Evolutionary conservation across 2,329 filamentous ascomycete genomes (phyloP), one percentile per base, ranked within the genome.

Genomic region (Neophaeococcomyces mojaviensis): DNA sequence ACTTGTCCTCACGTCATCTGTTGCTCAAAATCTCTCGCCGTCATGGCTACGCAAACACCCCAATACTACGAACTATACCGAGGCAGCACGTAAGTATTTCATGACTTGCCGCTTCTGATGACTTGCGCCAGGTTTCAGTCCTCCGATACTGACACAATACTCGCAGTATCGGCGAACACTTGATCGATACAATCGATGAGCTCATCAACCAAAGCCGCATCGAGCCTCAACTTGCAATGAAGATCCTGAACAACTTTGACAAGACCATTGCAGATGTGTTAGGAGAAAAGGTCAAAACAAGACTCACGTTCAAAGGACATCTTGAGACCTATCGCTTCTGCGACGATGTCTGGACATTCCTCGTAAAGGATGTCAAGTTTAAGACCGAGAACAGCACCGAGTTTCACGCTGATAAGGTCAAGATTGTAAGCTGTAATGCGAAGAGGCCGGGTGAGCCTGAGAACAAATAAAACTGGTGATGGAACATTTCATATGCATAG

Each of bases 311-410:
- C 75, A 98, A 98, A 90, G 92, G 92, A 39, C 92, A 94, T 63
- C 82, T 98, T 53, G 89, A 97, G 65, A 97, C 92, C 13, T 98
- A 98, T 73, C 85, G 92, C 58, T 98, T 98, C 77, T 98, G 92
- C 72, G 92, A 98, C 69, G 92, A 98, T 71, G 92, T 98, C 49
- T 98, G 92, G 92, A 98, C 92, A 1, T 98, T 98, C 67, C 78
- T 98, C 48, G 94, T 98, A 69, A 96, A 96, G 69, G 92, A 97
- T 56, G 89, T 97, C 46, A 88, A 83, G n/a, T 97, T 98, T 73
- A 98, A 98, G 71, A 84, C 97, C 71, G 90, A 97, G 58, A 87
- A 84, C 56, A 79, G 78, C 47, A 78, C 81, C 50, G 78, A 79
- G 1, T 81, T 97, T 12, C 71, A 78, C 31, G 88, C 89, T 16